A percentile compares a stretch with the other conserved stretches of the same genome.
Conservation (phyloP, 192 early-diverging fungal species). For the Phlyctochytrium planicorne region DNA sequence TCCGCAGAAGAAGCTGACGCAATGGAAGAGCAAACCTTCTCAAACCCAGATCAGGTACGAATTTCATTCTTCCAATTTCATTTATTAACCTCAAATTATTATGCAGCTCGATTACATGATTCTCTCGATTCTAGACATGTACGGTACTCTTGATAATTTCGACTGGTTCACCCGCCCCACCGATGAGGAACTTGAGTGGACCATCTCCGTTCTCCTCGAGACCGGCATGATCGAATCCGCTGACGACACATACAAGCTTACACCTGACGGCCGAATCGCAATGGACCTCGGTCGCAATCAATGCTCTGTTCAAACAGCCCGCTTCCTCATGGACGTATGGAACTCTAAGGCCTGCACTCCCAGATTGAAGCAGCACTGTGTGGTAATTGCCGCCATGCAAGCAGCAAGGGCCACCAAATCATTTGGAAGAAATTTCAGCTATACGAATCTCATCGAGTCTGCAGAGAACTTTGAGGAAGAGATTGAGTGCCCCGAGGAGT, state of each 20-base stretch:
- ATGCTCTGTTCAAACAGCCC: conserved; percentile 1
- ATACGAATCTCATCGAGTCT: background rate
- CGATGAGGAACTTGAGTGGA: conserved; percentile 15
- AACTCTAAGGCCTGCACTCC: background rate
- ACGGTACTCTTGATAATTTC: conserved; percentile 15
- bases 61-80: background rate
- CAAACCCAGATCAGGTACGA: conserved; percentile 1
- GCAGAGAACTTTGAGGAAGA: background rate
- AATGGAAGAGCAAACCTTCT: conserved; percentile 68
- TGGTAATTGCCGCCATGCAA: conserved; percentile 19
- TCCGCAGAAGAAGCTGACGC: conserved; percentile 78
- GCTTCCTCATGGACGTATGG: conserved; percentile 19
- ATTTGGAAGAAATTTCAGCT: background rate
- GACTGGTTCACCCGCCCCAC: conserved; percentile 21
- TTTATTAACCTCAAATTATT: background rate
- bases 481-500: background rate
- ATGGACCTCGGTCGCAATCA: conserved; percentile 13
- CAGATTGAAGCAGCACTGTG: background rate
- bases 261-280: conserved; percentile 17
- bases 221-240: background rate
- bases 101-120: conserved; percentile 15
- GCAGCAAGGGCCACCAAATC: background rate
- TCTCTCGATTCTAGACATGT: conserved; percentile 21
- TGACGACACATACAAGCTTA: background rate
- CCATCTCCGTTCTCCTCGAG: conserved; percentile 3